Percentiles rank a stretch among this genome's conserved stretches.
Conservation (phyloP, 2,329 filamentous ascomycete species). For the Teratosphaeria viscida region DNA sequence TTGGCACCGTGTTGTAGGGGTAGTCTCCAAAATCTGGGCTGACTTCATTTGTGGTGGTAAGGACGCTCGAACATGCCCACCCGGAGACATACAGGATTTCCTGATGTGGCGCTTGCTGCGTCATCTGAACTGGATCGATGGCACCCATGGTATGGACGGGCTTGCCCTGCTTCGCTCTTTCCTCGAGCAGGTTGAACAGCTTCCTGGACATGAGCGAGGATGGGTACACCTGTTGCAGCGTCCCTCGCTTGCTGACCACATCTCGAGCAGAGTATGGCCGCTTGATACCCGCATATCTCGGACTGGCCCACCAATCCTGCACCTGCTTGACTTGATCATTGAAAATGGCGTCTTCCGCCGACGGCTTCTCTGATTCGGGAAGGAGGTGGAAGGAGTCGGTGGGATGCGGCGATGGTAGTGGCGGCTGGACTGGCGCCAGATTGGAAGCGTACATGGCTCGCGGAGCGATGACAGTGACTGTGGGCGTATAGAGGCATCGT, state of each 20-base stretch:
- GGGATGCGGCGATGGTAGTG: conserved; percentile 50
- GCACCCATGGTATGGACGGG: conserved; percentile 97
- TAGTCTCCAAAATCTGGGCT: conserved; percentile 98
- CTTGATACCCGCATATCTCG: conserved; percentile 80
- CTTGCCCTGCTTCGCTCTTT: conserved; percentile 65
- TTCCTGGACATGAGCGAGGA: conserved; percentile 93
- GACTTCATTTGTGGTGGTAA: conserved; percentile 93
- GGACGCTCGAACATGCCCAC: conserved; percentile 90
- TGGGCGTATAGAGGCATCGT: conserved; percentile 13
- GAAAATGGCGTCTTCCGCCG: conserved; percentile 71
- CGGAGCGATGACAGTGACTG: conserved; percentile 1
- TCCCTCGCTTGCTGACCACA: conserved; percentile 85
- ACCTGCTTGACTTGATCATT: conserved; percentile 76
- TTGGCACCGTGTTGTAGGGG: conserved; percentile 96
- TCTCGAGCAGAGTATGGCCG: conserved; percentile 83
- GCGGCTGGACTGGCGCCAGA: conserved; percentile 46
- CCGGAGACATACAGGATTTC: conserved; percentile 94
- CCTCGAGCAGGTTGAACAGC: conserved; percentile 77
- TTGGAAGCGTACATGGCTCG: conserved; percentile 37
- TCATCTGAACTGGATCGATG: conserved; percentile 99
- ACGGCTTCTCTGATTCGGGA: conserved; percentile 63
- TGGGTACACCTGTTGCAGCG: conserved; percentile 76
- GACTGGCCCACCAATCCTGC: conserved; percentile 79
- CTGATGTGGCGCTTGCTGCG: conserved; percentile 90
- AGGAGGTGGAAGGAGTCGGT: conserved; percentile 81